These are phyloP conservation scores for Gracilaria caudata DNA, from an alignment of 23 red algal genomes.

Conservation along the genomic window DNA sequence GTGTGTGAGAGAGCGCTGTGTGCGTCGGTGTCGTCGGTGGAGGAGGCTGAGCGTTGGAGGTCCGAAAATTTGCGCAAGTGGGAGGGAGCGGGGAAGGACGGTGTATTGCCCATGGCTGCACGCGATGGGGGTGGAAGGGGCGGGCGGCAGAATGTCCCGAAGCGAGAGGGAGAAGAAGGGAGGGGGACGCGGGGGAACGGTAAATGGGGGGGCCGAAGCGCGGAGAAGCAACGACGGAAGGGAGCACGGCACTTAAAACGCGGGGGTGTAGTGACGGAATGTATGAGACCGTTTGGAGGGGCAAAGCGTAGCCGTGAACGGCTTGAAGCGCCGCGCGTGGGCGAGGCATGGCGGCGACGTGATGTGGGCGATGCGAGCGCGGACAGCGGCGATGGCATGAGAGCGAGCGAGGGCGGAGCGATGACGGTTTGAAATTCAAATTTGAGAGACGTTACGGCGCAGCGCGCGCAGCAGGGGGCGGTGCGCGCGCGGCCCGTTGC, in stretches of 20 bases:
- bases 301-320: conserved; percentile 17
- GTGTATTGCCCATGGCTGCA: conserved; percentile 42
- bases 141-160: not conserved
- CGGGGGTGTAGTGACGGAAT: not conserved
- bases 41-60: conserved; percentile 1
- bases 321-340: conserved; percentile 35
- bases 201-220: not conserved
- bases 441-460: not conserved
- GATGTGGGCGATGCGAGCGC: not conserved
- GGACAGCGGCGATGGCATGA: not conserved
- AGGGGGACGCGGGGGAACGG: not conserved
- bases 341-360: not conserved
- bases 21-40: not conserved
- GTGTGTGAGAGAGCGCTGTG: conserved; percentile 15
- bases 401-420: not conserved
- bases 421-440: conserved; percentile 4
- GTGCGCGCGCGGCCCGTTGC: conserved; percentile 2
- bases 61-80: conserved; percentile 23
- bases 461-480: not conserved
- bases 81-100: conserved; percentile 10
- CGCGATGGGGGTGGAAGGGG: not conserved
- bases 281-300: conserved; percentile 37
- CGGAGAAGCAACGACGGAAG: too few species aligned
- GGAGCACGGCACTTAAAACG: not conserved
- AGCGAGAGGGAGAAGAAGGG: not conserved